Evolutionary conservation across 1,284 basidiomycete genomes (phyloP).

Genomic region (Cutaneotrichosporon sp.): DNA sequence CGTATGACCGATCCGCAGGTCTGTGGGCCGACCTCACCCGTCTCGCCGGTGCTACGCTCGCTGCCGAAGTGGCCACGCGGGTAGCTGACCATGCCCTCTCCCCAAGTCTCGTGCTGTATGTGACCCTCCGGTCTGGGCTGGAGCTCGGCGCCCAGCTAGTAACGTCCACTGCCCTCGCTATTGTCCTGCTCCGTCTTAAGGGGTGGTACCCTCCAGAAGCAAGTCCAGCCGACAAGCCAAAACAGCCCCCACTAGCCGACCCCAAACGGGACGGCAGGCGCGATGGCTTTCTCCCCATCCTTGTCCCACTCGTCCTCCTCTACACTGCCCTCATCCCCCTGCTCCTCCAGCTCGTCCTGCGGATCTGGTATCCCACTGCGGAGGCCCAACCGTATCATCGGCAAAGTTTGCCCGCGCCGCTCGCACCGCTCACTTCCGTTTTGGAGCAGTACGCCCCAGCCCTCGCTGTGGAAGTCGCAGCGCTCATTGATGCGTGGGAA

Average conservation of each 20-base stretch:
- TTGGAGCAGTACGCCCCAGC: neutral
- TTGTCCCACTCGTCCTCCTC: conserved; percentile 72
- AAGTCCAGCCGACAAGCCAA: neutral
- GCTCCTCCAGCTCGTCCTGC: conserved; percentile 72
- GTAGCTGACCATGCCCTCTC: conserved; percentile 2
- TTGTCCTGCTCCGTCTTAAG: conserved; percentile 21
- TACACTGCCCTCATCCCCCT: conserved; percentile 84
- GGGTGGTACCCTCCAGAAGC: conserved; percentile 26
- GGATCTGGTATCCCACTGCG: conserved; percentile 61
- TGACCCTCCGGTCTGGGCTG: neutral
- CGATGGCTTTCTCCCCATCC: conserved; percentile 52
- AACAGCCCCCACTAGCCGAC: neutral
- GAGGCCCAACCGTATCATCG: too few relatives aligned
- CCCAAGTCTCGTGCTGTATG: neutral
- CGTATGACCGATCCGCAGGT: neutral
- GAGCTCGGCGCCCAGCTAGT: conserved; percentile 38
- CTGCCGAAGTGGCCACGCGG: conserved; percentile 27
- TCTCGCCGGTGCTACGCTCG: conserved; percentile 21
- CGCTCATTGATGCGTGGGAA: conserved; percentile 33
- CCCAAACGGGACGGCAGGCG: conserved; percentile 28
- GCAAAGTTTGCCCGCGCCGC: neutral
- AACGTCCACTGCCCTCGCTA: conserved; percentile 24
- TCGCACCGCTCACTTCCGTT: neutral
- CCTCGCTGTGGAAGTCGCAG: neutral
- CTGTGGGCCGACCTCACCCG: conserved; percentile 10